Base-by-base conservation (phyloP, 345 rosid species). In the Acer saccharum region DNA sequence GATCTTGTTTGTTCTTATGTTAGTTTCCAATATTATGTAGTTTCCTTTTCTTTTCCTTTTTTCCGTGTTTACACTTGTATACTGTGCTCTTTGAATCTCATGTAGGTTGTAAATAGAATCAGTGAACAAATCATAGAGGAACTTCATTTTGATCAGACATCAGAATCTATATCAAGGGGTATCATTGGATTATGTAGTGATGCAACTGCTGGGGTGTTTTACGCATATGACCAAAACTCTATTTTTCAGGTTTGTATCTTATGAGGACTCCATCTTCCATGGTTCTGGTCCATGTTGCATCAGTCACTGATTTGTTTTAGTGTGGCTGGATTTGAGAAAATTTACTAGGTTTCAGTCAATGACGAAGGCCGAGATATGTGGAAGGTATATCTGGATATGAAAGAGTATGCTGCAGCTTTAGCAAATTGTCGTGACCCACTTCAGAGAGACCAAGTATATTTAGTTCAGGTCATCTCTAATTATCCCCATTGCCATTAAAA, bases 301-400 rank as follows among this genome's bases (percentile, higher is more conserved):
- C 13, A 16, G 39, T 54, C 41, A 68, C 39, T 58, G 73, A 32
- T 68, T 63, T 23, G 32, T 14, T 75, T 79, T 17, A 76, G 27
- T 62, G 29, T 41, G 21, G 23, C 74, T 65, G 76, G 17, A 10
- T 44, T 63, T 75, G 65, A 74, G 76, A 78, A 76, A 72, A 83
- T 74, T 58, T 80, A 82, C 2, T 81, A 96, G 99, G 98, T 96
- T 55, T 94, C 99, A 75, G 95, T 96, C 73, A 87, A 83, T 83
- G 99, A 96, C 27, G 99, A 96, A 90, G 93, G 91, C 71, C 89
- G 97, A 72, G 98, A 94, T 85, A 96, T 96, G 99, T 96, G 99
- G 99, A 96, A 91, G 91, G 98, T 96, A 73, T 90, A 96, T 85
- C 89, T 94, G 78, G 93, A 94, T 86, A 87, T 96, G 92, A 96